Evolutionary conservation across 1,284 basidiomycete species (phyloP).

Genomic region (Pascua sp.): DNA sequence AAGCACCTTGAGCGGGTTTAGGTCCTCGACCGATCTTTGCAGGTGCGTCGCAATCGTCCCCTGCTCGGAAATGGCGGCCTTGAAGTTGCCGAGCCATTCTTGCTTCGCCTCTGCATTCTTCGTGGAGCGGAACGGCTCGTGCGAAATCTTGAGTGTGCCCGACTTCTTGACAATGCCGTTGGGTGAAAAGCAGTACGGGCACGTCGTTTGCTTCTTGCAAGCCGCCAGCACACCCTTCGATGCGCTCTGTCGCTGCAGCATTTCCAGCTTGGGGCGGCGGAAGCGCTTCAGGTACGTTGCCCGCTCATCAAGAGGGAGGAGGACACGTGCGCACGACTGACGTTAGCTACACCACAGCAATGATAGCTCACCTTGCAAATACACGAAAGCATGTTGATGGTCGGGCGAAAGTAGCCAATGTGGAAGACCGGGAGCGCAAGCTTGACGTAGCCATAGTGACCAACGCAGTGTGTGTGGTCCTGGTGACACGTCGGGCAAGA

Average conservation of each 20-base stretch:
- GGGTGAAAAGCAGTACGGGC: conserved; percentile 86
- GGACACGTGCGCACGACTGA: conserved; percentile 87
- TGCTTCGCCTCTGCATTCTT: conserved; percentile 88
- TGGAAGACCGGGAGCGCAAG: conserved; percentile 95
- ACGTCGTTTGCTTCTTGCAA: conserved; percentile 87
- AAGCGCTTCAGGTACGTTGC: conserved; percentile 82
- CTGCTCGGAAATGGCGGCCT: conserved; percentile 76
- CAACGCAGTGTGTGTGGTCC: conserved; percentile 89
- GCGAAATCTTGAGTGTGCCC: conserved; percentile 90
- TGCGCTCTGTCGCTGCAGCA: conserved; percentile 80
- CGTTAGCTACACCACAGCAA: background rate
- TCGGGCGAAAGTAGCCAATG: conserved; percentile 96
- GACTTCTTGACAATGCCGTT: conserved; percentile 98
- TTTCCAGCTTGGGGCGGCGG: conserved; percentile 85
- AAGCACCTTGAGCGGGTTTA: conserved; percentile 90
- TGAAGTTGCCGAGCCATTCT: conserved; percentile 81
- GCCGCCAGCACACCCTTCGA: conserved; percentile 84
- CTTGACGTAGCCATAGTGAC: conserved; percentile 97
- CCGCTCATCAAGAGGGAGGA: conserved; percentile 86
- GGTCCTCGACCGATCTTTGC: conserved; percentile 85
- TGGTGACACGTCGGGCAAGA: conserved; percentile 95
- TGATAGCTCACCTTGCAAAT: conserved; percentile 77
- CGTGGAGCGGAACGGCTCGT: conserved; percentile 95
- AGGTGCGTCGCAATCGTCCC: conserved; percentile 82
- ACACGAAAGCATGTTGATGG: conserved; percentile 86